Conservation (phyloP, 345 rosid genomes). For the Syzygium jambos region DNA sequence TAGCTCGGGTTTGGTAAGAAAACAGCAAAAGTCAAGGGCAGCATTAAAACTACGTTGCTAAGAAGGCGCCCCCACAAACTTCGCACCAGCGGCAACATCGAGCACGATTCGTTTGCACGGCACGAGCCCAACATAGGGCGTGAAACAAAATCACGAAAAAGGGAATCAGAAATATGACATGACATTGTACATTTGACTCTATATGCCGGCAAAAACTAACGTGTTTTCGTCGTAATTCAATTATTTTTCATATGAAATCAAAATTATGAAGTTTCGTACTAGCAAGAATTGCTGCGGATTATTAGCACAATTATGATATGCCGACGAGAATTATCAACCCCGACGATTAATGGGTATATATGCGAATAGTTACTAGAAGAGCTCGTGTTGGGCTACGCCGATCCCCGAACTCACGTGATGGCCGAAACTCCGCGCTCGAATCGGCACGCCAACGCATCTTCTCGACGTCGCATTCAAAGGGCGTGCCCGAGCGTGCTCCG, state of each 20-base stretch:
- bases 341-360: background rate
- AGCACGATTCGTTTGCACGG: background rate
- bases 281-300: background rate
- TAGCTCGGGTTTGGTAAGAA: background rate
- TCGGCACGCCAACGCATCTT: background rate
- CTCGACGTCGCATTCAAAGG: background rate
- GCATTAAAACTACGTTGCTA: background rate
- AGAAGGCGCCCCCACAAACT: background rate
- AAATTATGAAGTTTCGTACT: background rate
- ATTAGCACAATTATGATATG: accelerated
- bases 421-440: background rate
- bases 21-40: background rate
- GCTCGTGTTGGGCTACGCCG: background rate
- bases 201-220: too few species aligned
- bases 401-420: background rate
- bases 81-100: background rate
- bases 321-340: background rate
- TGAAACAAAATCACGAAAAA: background rate
- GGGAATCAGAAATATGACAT: background rate
- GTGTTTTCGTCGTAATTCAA: too few species aligned
- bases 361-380: background rate
- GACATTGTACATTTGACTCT: background rate
- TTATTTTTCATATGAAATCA: too few species aligned
- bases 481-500: background rate
- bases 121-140: accelerated